Conservation (phyloP, 495 filamentous ascomycete species). For the Sabuloglossum arenarium region DNA sequence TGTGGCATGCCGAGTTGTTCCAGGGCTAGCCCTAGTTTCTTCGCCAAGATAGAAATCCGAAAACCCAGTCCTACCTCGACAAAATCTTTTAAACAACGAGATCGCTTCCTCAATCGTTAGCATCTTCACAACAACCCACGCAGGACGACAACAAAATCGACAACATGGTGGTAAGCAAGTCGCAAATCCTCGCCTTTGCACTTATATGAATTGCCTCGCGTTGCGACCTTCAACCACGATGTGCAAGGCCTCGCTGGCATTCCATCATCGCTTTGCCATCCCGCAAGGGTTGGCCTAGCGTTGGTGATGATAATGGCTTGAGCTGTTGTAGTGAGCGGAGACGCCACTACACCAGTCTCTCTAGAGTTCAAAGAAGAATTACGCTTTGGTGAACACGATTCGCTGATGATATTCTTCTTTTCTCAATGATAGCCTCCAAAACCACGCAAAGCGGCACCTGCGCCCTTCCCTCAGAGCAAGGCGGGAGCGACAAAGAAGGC, state of each 20-base stretch:
- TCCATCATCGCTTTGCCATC: conserved; percentile 18
- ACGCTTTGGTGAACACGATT: conserved; percentile 56
- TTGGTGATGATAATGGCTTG: conserved; percentile 67
- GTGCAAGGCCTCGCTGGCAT: conserved; percentile 8
- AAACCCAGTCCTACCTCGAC: background rate
- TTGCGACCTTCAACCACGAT: background rate
- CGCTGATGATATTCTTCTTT: conserved; percentile 77
- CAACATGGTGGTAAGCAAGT: background rate
- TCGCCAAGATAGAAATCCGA: background rate
- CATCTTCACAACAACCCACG: background rate
- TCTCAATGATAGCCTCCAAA: conserved; percentile 99
- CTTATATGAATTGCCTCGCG: conserved; percentile 12
- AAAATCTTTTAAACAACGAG: background rate
- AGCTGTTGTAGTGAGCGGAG: conserved; percentile 44
- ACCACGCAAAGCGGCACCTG: conserved; percentile 83
- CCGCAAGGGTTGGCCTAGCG: conserved; percentile 19
- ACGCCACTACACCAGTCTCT: conserved; percentile 33
- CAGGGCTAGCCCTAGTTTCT: background rate
- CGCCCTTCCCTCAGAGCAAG: conserved; percentile 88
- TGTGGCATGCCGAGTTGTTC: background rate
- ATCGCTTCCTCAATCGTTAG: background rate
- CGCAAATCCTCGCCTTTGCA: conserved; percentile 9
- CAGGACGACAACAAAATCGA: background rate
- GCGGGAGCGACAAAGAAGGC: conserved; percentile 67
- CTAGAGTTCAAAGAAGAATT: conserved; percentile 83